These are phyloP conservation scores for Rhipidocladum racemiflorum DNA, from an alignment of 176 grass and related monocot genomes.

Conservation along the genomic window DNA sequence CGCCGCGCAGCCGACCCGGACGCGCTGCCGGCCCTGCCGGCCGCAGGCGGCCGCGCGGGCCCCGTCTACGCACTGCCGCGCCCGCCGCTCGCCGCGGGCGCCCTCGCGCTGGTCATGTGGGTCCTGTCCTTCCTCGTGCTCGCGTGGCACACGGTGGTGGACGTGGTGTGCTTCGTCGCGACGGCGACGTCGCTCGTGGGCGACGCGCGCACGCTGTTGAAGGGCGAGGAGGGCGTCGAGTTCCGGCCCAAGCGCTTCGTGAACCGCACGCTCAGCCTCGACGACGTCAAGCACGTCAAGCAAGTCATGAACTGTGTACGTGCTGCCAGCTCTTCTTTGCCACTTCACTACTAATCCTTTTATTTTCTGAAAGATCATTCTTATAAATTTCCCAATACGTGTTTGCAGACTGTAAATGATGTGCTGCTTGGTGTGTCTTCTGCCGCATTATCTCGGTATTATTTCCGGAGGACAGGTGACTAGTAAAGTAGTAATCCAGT, in stretches of 20 bases:
- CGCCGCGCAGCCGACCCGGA: slow-evolving; percentile 50
- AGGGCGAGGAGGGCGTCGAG: slow-evolving; percentile 58
- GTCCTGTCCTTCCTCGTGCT: slow-evolving; percentile 31
- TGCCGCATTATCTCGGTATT: slow-evolving; percentile 59
- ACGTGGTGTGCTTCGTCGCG: slow-evolving; percentile 41
- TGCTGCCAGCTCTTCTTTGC: not conserved
- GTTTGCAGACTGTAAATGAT: slow-evolving; percentile 78
- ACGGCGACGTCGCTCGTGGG: slow-evolving; percentile 31
- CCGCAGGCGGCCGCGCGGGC: slow-evolving; percentile 10
- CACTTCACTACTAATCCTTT: not conserved
- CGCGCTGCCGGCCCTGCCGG: slow-evolving; percentile 40
- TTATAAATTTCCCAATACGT: not conserved
- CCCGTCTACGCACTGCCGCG: slow-evolving; percentile 25
- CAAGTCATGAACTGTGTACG: slow-evolving; percentile 69
- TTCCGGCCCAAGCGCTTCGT: slow-evolving; percentile 56
- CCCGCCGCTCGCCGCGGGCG: not conserved
- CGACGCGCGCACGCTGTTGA: slow-evolving; percentile 55
- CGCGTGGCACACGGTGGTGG: slow-evolving; percentile 61
- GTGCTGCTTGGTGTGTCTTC: slow-evolving; percentile 73
- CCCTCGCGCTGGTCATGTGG: slow-evolving; percentile 30
- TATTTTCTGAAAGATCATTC: not conserved
- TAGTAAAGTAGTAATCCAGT: not conserved
- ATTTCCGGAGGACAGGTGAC: slow-evolving; percentile 59
- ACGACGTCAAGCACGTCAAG: slow-evolving; percentile 79
- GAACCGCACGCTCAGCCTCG: slow-evolving; percentile 67